Evolutionary conservation across 441 rosid species (phyloP).

Genomic region (Eruca vesicaria): DNA sequence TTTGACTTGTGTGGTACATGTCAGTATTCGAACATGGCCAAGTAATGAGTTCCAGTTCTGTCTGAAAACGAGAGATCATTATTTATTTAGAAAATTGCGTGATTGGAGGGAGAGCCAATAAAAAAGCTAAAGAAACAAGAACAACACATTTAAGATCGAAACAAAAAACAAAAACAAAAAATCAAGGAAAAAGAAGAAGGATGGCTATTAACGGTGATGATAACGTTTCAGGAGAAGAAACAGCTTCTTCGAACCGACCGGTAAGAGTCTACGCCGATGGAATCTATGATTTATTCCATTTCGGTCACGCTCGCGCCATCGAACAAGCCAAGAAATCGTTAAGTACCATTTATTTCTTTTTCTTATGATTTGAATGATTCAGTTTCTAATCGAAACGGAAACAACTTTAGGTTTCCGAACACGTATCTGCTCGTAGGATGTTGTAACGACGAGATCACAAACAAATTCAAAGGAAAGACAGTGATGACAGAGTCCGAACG

Average conservation of each 20-base stretch:
- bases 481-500: constrained; percentile 82
- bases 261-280: constrained; percentile 87
- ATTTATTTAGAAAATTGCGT: constrained; percentile 17
- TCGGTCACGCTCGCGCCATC: constrained; percentile 90
- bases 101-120: constrained; percentile 36
- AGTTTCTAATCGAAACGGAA: neutral
- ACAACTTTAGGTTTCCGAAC: constrained; percentile 66
- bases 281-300: constrained; percentile 90
- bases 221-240: neutral
- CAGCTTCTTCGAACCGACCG: constrained; percentile 41
- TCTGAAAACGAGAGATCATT: neutral
- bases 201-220: constrained; percentile 17
- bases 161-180: neutral
- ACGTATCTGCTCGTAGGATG: constrained; percentile 81
- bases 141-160: neutral
- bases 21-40: too few species aligned
- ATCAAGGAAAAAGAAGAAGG: neutral
- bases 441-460: constrained; percentile 77
- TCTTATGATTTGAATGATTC: neutral
- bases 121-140: constrained; percentile 6
- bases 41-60: neutral
- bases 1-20: too few species aligned
- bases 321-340: constrained; percentile 93
- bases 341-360: neutral
- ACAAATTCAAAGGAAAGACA: constrained; percentile 81